phyloP scores from a whole-genome alignment of 2,329 filamentous ascomycete species.

The Hypomyces rosellus region DNA sequence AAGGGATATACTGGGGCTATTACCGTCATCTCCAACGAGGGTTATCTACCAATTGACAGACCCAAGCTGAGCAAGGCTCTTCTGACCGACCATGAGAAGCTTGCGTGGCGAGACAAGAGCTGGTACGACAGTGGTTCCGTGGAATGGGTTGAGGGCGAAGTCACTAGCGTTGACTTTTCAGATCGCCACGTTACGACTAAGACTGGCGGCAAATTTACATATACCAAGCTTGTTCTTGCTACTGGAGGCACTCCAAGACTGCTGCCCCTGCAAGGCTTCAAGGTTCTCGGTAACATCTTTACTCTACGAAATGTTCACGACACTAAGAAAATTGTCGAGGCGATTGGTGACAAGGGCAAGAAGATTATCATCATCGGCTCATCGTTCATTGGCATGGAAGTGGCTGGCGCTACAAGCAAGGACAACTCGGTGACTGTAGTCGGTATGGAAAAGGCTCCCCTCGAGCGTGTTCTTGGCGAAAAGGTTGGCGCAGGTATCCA shows the following conservation, averaged over 20 bases:
- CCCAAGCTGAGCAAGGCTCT: constrained; percentile 95
- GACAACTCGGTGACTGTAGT: constrained; percentile 81
- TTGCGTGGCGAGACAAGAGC: constrained; percentile 67
- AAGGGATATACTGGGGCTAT: constrained; percentile 74
- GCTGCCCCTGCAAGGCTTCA: constrained; percentile 79
- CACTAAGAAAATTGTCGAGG: constrained; percentile 67
- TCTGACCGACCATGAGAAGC: constrained; percentile 70
- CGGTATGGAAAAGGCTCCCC: constrained; percentile 79
- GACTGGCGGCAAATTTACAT: constrained; percentile 62
- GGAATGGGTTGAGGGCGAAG: constrained; percentile 55
- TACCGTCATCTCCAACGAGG: constrained; percentile 78
- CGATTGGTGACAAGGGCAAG: constrained; percentile 77
- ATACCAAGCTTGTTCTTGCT: constrained; percentile 84
- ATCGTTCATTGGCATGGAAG: constrained; percentile 97
- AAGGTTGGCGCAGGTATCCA: constrained; percentile 77
- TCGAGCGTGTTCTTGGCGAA: constrained; percentile 79
- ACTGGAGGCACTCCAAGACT: constrained; percentile 73
- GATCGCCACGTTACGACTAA: constrained; percentile 69
- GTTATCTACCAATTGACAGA: constrained; percentile 82
- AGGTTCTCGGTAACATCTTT: constrained; percentile 82
- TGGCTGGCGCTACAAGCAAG: constrained; percentile 74
- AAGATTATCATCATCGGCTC: constrained; percentile 89
- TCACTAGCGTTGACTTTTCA: constrained; percentile 69
- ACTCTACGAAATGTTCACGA: constrained; percentile 72
- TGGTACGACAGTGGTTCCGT: constrained; percentile 65